These are phyloP conservation scores for Saturnispora halmiae DNA, from an alignment of 805 yeast species.

Conservation along the genomic window DNA sequence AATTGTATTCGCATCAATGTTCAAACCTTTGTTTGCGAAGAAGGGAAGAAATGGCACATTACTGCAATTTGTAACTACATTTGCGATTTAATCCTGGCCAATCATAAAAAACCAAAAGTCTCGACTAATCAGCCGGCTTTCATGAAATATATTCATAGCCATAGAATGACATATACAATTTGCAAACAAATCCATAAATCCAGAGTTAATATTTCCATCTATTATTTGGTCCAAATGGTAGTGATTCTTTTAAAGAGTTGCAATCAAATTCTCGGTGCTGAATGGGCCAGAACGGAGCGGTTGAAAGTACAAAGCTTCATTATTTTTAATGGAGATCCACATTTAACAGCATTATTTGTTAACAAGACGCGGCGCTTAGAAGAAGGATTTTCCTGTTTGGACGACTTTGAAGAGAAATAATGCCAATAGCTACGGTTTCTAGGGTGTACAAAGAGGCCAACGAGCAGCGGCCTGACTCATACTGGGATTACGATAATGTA, in stretches of 20 bases:
- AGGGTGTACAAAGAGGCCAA: conserved; percentile 73
- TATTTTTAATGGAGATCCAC: conserved; percentile 16
- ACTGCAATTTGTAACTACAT: conserved; percentile 9
- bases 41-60: conserved; percentile 5
- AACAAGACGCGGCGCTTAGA: conserved; percentile 3
- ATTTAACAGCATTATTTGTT: conserved; percentile 13
- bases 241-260: conserved; percentile 6
- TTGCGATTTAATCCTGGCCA: conserved; percentile 10
- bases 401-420: neutral
- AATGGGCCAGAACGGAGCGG: conserved; percentile 2
- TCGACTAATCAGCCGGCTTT: conserved; percentile 2
- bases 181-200: neutral
- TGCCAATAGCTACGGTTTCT: conserved; percentile 18
- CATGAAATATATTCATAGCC: conserved; percentile 3
- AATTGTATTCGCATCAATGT: conserved; percentile 13
- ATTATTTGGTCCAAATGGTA: conserved; percentile 12
- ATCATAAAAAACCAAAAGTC: neutral
- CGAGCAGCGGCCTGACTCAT: conserved; percentile 53
- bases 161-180: conserved; percentile 9
- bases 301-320: conserved; percentile 17
- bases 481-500: conserved; percentile 80
- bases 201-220: conserved; percentile 6
- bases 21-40: conserved; percentile 8
- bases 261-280: neutral
- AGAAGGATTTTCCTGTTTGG: neutral